A percentile compares a stretch with the other conserved stretches of the same genome.
Evolutionary conservation across 805 yeast species (phyloP).

Genomic region (Tetrapisispora taiwanensis): DNA sequence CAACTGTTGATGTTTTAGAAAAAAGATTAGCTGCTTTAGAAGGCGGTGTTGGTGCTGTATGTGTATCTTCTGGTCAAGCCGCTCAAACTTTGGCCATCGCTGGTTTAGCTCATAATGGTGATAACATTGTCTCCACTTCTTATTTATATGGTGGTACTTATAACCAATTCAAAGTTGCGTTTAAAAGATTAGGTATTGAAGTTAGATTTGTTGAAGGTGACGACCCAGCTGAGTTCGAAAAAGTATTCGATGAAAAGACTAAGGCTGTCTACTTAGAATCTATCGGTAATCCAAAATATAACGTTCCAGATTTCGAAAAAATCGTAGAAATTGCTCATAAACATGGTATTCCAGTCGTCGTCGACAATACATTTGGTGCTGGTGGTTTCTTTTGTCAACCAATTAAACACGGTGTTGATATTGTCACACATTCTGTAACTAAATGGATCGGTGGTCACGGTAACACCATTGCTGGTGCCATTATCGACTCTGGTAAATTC

Average conservation of each 20-base stretch:
- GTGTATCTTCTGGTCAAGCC: slow-evolving; percentile 92
- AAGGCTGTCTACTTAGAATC: slow-evolving; percentile 85
- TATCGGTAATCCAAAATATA: slow-evolving; percentile 87
- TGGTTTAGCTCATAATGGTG: slow-evolving; percentile 79
- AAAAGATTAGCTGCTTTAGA: slow-evolving; percentile 87
- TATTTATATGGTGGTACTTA: slow-evolving; percentile 92
- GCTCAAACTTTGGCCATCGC: slow-evolving; percentile 82
- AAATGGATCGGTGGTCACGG: slow-evolving; percentile 99
- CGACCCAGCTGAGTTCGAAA: slow-evolving; percentile 57
- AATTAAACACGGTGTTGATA: slow-evolving; percentile 81
- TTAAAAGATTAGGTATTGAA: slow-evolving; percentile 81
- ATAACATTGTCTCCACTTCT: slow-evolving; percentile 79
- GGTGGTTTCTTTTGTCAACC: slow-evolving; percentile 87
- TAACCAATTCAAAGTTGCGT: slow-evolving; percentile 87
- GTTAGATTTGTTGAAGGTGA: slow-evolving; percentile 81
- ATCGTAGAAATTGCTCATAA: slow-evolving; percentile 71
- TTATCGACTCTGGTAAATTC: slow-evolving; percentile 86
- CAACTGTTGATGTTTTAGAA: slow-evolving; percentile 86
- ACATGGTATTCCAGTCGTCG: slow-evolving; percentile 81
- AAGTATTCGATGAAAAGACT: slow-evolving; percentile 70
- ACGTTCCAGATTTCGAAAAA: slow-evolving; percentile 81
- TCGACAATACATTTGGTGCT: slow-evolving; percentile 94
- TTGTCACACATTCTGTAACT: slow-evolving; percentile 88
- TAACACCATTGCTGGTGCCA: slow-evolving; percentile 84
- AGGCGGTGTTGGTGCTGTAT: slow-evolving; percentile 84